Conservation (phyloP, 768 basidiomycete species). For the Gloeophyllum trabeum region DNA sequence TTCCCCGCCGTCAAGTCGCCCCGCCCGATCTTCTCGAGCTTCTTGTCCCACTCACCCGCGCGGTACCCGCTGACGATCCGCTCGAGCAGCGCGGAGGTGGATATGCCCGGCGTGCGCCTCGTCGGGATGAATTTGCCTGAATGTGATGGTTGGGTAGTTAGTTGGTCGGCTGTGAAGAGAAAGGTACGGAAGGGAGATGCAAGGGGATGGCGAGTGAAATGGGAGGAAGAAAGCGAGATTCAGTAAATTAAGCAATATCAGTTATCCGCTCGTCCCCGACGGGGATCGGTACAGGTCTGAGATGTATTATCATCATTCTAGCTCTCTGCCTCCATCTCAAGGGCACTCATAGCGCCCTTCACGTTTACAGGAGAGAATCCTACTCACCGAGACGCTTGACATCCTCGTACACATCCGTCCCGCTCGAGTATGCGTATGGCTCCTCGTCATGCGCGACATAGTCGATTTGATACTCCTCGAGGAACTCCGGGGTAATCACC, state of each 20-base stretch:
- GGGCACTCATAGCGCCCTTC: too few relatives aligned
- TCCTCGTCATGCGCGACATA: slow-evolving; percentile 96
- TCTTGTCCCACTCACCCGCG: slow-evolving; percentile 76
- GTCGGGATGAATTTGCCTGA: slow-evolving; percentile 93
- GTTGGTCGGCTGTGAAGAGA: background rate
- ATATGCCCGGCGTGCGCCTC: slow-evolving; percentile 86
- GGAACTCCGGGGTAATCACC: slow-evolving; percentile 73
- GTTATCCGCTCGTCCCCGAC: too few relatives aligned
- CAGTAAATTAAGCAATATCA: background rate
- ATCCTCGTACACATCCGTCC: slow-evolving; percentile 78
- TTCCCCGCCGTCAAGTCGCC: slow-evolving; percentile 34
- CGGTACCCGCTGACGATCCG: slow-evolving; percentile 87
- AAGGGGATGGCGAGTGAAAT: background rate
- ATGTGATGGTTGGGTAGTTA: slow-evolving; percentile 3
- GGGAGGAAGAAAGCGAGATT: slow-evolving; percentile 1
- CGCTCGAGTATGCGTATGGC: slow-evolving; percentile 70
- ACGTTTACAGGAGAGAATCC: too few relatives aligned
- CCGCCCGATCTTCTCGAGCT: slow-evolving; percentile 82
- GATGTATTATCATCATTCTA: too few relatives aligned
- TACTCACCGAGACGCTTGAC: slow-evolving; percentile 68
- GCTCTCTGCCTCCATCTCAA: too few relatives aligned
- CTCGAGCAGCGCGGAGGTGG: slow-evolving; percentile 87
- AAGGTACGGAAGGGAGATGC: background rate
- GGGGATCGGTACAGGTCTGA: too few relatives aligned
- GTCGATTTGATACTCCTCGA: slow-evolving; percentile 83